Percentiles rank a stretch among this genome's conserved stretches.
Evolutionary conservation across 306 rosid genomes (phyloP).

Genomic region (Cucumis cinereus): DNA sequence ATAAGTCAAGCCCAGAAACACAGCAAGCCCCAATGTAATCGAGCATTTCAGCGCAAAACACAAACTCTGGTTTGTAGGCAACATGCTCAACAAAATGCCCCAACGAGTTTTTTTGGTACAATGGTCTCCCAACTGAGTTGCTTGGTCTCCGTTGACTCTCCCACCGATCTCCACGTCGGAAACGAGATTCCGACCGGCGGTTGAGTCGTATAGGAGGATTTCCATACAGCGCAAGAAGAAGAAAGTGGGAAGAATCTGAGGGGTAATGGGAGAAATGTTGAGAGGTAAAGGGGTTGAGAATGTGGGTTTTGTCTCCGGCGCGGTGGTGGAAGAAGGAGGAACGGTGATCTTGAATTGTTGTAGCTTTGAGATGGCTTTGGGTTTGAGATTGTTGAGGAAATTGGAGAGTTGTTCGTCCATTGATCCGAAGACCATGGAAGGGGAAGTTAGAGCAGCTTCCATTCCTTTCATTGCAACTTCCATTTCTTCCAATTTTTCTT

Average conservation of each 20-base stretch:
- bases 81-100: constrained; percentile 9
- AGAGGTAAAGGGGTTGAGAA: constrained; percentile 9
- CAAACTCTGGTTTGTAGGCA: constrained; percentile 26
- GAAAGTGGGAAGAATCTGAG: constrained; percentile 29
- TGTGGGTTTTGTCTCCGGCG: constrained; percentile 19
- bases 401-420: constrained; percentile 36
- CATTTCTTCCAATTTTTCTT: constrained; percentile 26
- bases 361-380: constrained; percentile 22
- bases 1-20: constrained; percentile 50
- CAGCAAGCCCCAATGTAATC: constrained; percentile 51
- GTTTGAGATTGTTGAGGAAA: constrained; percentile 19
- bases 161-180: neutral
- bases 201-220: constrained; percentile 27
- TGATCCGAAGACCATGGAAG: constrained; percentile 25
- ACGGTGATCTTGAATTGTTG: constrained; percentile 24
- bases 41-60: constrained; percentile 63
- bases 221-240: constrained; percentile 58
- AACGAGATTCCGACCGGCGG: constrained; percentile 12
- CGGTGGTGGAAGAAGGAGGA: constrained; percentile 26
- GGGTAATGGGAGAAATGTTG: constrained; percentile 19
- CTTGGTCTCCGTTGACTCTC: neutral
- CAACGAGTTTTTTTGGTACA: neutral
- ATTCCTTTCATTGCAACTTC: constrained; percentile 52
- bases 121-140: neutral
- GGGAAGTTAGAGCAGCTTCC: constrained; percentile 44